phyloP scores from a whole-genome alignment of 768 basidiomycete genomes.

The Auricularia auricula-judae region DNA sequence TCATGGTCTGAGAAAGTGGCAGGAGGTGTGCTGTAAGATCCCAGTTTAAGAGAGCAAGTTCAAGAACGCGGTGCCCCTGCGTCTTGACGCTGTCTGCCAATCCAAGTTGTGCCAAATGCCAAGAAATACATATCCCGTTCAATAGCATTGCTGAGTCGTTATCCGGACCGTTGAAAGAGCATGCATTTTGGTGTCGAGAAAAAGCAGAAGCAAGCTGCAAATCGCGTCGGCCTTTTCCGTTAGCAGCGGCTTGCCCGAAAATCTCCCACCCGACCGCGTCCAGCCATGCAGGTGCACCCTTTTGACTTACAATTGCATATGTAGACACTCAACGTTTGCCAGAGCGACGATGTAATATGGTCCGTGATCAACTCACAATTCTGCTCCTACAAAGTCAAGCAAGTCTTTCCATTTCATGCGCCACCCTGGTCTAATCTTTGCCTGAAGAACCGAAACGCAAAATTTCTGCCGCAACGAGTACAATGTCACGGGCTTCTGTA shows the following conservation, averaged over 20 bases:
- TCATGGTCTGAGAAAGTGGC: too few relatives aligned
- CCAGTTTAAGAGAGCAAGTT: too few relatives aligned
- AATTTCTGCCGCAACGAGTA: slow-evolving; percentile 99
- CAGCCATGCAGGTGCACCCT: neutral
- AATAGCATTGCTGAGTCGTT: too few relatives aligned
- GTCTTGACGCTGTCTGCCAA: too few relatives aligned
- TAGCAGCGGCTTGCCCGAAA: neutral
- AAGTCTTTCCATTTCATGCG: slow-evolving; percentile 25
- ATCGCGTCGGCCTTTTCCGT: neutral
- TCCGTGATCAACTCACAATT: slow-evolving; percentile 88
- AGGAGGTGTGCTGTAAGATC: too few relatives aligned
- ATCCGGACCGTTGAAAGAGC: too few relatives aligned
- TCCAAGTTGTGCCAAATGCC: too few relatives aligned
- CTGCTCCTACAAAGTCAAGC: slow-evolving; percentile 99
- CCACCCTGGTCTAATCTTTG: neutral
- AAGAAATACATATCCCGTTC: too few relatives aligned
- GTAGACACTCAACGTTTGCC: slow-evolving; percentile 21
- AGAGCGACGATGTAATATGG: slow-evolving; percentile 99
- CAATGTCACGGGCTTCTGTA: slow-evolving; percentile 95
- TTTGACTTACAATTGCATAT: neutral
- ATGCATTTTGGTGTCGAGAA: neutral
- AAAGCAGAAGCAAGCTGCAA: neutral
- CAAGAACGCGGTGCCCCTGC: too few relatives aligned
- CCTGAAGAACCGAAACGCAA: slow-evolving; percentile 74
- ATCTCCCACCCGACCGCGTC: neutral